Evolutionary conservation across 805 yeast genomes (phyloP).

Genomic region (Suhomyces kilbournensis): DNA sequence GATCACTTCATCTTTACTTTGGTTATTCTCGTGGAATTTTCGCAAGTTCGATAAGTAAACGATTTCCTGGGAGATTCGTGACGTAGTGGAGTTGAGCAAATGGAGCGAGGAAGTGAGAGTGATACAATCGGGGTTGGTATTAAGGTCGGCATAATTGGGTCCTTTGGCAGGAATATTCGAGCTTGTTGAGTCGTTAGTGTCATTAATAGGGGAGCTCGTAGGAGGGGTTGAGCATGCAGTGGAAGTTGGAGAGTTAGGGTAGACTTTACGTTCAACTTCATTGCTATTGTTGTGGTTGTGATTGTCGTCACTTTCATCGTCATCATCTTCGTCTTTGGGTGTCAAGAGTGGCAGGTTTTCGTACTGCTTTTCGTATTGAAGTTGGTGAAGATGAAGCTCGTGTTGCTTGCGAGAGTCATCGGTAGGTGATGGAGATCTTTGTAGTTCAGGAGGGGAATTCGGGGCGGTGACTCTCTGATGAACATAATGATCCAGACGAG

Average conservation of each 20-base stretch:
- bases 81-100: slow-evolving; percentile 21
- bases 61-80: slow-evolving; percentile 28
- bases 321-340: slow-evolving; percentile 42
- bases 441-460: slow-evolving; percentile 16
- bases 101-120: slow-evolving; percentile 32
- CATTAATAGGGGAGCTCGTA: slow-evolving; percentile 7
- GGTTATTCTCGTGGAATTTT: slow-evolving; percentile 15
- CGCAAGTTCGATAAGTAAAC: slow-evolving; percentile 28
- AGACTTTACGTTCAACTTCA: neutral
- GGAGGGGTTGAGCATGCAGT: slow-evolving; percentile 8
- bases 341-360: slow-evolving; percentile 37
- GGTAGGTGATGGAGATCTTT: slow-evolving; percentile 26
- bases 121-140: slow-evolving; percentile 35
- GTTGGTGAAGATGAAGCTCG: slow-evolving; percentile 9
- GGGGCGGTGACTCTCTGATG: slow-evolving; percentile 4
- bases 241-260: slow-evolving; percentile 1
- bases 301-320: slow-evolving; percentile 19
- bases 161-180: neutral
- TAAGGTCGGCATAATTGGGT: slow-evolving; percentile 11
- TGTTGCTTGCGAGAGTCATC: slow-evolving; percentile 20
- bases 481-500: slow-evolving; percentile 6
- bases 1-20: slow-evolving; percentile 23
- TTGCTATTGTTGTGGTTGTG: slow-evolving; percentile 6
- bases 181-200: slow-evolving; percentile 1
- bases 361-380: slow-evolving; percentile 19